These are phyloP conservation scores for Trifolium pratense DNA, from an alignment of 306 rosid species.

Conservation along the genomic window DNA sequence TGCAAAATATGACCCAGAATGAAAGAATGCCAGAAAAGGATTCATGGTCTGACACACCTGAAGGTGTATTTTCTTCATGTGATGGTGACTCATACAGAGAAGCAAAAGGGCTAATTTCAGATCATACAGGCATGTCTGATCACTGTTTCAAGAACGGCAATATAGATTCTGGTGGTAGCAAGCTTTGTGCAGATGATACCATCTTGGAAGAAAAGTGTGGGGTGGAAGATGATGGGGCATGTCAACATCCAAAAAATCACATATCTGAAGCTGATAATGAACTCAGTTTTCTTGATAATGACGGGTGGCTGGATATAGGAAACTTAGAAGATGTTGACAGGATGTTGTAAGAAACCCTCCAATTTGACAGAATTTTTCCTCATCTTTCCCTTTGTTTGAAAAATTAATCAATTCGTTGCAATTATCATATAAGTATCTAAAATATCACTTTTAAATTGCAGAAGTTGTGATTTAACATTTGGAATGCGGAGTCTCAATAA, in stretches of 20 bases:
- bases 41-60: constrained; percentile 63
- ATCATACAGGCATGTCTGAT: constrained; percentile 50
- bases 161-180: constrained; percentile 51
- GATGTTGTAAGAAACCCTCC: constrained; percentile 57
- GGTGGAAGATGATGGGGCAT: constrained; percentile 56
- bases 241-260: constrained; percentile 57
- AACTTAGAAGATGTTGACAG: constrained; percentile 86
- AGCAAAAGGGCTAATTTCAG: constrained; percentile 48
- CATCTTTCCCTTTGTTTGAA: constrained; percentile 28
- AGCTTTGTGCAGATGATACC: constrained; percentile 57
- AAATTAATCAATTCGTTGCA: constrained; percentile 21
- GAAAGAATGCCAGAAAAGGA: constrained; percentile 61
- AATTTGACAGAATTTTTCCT: constrained; percentile 22
- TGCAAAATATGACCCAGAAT: constrained; percentile 45
- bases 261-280: constrained; percentile 65
- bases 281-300: constrained; percentile 73
- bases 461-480: constrained; percentile 76
- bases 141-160: constrained; percentile 54
- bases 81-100: constrained; percentile 56
- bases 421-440: constrained; percentile 18
- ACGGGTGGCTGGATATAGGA: constrained; percentile 82
- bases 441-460: constrained; percentile 43
- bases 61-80: constrained; percentile 58
- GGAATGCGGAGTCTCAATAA: constrained; percentile 66
- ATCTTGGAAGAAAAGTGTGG: constrained; percentile 62